These are phyloP conservation scores for Pneumocystis carinii DNA, from an alignment of 1,139 yeast species.

Conservation along the genomic window DNA sequence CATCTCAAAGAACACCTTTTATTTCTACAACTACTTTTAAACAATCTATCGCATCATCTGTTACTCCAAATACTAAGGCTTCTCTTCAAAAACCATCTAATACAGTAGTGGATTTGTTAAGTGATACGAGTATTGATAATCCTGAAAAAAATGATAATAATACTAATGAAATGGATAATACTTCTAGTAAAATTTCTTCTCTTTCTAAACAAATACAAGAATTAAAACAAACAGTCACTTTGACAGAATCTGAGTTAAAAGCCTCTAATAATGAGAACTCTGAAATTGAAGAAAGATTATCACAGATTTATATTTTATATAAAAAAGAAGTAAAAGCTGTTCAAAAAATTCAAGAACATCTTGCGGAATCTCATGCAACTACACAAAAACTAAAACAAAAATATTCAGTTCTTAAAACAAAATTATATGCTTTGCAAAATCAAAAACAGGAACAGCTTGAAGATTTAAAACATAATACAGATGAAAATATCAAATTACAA, in stretches of 20 bases:
- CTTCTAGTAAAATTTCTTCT: conserved; percentile 71
- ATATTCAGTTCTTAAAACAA: conserved; percentile 67
- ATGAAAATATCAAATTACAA: conserved; percentile 47
- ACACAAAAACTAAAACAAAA: conserved; percentile 61
- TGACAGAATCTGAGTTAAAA: conserved; percentile 63
- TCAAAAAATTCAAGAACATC: conserved; percentile 48
- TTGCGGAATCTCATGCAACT: conserved; percentile 49
- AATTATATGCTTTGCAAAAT: conserved; percentile 53
- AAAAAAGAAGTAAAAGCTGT: conserved; percentile 61
- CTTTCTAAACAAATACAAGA: conserved; percentile 59
- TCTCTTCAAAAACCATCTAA: conserved; percentile 11
- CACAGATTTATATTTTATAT: conserved; percentile 51
- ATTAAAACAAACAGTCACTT: conserved; percentile 52
- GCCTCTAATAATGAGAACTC: conserved; percentile 48
- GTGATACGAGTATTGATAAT: conserved; percentile 6
- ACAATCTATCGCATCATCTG: conserved; percentile 25
- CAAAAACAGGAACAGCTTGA: conserved; percentile 50
- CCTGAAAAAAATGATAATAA: conserved; percentile 54
- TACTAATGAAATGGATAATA: conserved; percentile 72
- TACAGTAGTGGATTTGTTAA: conserved; percentile 10
- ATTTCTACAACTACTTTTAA: conserved; percentile 61
- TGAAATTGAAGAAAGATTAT: conserved; percentile 57
- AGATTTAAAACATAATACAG: conserved; percentile 49
- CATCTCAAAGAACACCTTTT: conserved; percentile 20
- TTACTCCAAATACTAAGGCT: conserved; percentile 14